phyloP scores from a whole-genome alignment of 257 asterid genomes.

The Solanum ahanhuiri region DNA sequence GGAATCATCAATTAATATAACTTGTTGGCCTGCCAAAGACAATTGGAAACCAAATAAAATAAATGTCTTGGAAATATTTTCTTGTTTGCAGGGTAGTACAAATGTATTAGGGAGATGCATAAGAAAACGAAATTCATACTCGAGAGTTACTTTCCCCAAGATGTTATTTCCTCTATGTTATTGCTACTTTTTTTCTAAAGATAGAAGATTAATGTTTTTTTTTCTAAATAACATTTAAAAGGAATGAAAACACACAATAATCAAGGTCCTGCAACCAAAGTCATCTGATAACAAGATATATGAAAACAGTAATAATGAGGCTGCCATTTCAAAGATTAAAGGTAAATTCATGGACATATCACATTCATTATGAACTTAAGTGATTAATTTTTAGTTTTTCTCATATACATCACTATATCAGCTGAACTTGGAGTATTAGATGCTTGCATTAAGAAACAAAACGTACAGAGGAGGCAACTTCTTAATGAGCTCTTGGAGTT shows the following conservation, averaged over 20 bases:
- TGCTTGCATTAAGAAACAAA: background rate
- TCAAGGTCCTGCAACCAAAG: background rate
- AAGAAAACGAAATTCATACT: no score
- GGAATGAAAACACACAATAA: background rate
- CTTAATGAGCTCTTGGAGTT: slow-evolving; percentile 8
- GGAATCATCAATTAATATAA: background rate
- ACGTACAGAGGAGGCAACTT: background rate
- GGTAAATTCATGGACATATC: background rate
- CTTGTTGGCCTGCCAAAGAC: background rate
- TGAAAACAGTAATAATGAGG: background rate
- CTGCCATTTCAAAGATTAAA: background rate
- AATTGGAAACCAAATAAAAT: no score
- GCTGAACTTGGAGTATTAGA: background rate
- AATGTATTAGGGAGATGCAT: background rate
- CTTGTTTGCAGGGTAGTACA: background rate
- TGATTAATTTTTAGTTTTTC: background rate
- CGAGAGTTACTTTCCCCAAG: background rate
- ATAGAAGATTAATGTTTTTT: no score
- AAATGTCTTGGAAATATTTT: background rate
- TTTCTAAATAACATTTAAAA: background rate
- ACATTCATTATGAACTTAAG: background rate
- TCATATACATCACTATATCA: background rate
- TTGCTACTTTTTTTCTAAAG: background rate
- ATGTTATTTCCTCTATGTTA: background rate
- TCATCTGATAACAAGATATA: background rate